These are phyloP conservation scores for Trichoderma guizhouense DNA, from an alignment of 2,329 filamentous ascomycete species.

Conservation along the genomic window DNA sequence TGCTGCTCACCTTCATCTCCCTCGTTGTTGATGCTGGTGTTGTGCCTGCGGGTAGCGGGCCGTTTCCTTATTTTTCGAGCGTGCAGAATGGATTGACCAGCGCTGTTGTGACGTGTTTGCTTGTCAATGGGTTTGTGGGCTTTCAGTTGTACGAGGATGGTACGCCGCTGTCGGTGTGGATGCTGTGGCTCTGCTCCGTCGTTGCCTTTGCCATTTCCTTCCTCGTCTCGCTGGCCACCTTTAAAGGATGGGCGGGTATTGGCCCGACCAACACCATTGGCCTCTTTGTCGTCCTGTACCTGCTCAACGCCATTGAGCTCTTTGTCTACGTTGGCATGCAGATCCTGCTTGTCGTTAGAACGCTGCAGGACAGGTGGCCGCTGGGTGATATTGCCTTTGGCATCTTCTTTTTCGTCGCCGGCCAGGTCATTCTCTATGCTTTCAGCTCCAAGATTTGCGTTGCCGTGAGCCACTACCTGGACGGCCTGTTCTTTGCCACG, in stretches of 20 bases:
- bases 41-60: slow-evolving; percentile 72
- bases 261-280: slow-evolving; percentile 82
- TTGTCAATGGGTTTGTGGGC: slow-evolving; percentile 97
- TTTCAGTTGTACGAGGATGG: slow-evolving; percentile 99
- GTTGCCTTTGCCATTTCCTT: slow-evolving; percentile 84
- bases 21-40: slow-evolving; percentile 91
- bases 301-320: slow-evolving; percentile 84
- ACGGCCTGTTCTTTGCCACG: slow-evolving; percentile 91
- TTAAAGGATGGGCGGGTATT: slow-evolving; percentile 86
- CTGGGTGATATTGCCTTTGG: slow-evolving; percentile 88
- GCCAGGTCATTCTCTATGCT: slow-evolving; percentile 89
- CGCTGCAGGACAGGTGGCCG: slow-evolving; percentile 92
- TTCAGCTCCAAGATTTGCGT: slow-evolving; percentile 84
- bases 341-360: slow-evolving; percentile 81
- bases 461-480: slow-evolving; percentile 83
- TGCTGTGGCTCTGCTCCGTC: slow-evolving; percentile 73
- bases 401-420: slow-evolving; percentile 84
- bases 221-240: slow-evolving; percentile 84
- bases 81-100: slow-evolving; percentile 82
- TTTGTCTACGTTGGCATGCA: slow-evolving; percentile 85
- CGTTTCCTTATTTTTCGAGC: slow-evolving; percentile 89
- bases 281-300: slow-evolving; percentile 86
- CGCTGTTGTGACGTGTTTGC: slow-evolving; percentile 79
- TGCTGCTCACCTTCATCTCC: slow-evolving; percentile 83
- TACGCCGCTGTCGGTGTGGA: slow-evolving; percentile 89